Evolutionary conservation across 2,329 filamentous ascomycete genomes (phyloP).

Genomic region (Stagonosporopsis chrysanthemi): DNA sequence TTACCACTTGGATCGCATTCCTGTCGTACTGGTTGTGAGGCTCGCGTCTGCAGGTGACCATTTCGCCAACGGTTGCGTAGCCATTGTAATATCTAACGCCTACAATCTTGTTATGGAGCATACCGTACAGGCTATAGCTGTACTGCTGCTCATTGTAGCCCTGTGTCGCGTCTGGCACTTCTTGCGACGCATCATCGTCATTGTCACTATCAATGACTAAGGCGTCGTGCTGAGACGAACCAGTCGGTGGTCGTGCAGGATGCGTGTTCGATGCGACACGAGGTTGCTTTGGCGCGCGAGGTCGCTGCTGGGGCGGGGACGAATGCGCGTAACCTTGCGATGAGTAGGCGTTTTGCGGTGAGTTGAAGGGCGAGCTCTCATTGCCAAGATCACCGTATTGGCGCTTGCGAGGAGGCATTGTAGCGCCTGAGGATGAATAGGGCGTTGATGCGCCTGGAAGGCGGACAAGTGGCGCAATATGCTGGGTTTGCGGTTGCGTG

Average conservation of each 20-base stretch:
- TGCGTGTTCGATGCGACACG: constrained; percentile 28
- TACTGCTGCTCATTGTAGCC: constrained; percentile 34
- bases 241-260: constrained; percentile 21
- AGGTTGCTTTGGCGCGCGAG: constrained; percentile 36
- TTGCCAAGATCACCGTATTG: constrained; percentile 10
- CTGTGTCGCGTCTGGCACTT: constrained; percentile 39
- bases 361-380: constrained; percentile 13
- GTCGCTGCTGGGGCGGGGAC: constrained; percentile 8
- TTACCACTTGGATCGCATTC: constrained; percentile 81
- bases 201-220: constrained; percentile 39
- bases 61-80: constrained; percentile 46
- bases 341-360: constrained; percentile 35
- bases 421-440: neutral
- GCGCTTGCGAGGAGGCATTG: constrained; percentile 25
- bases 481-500: neutral
- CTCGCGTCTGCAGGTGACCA: constrained; percentile 61
- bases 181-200: constrained; percentile 40
- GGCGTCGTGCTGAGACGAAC: constrained; percentile 38
- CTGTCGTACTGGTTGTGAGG: constrained; percentile 63
- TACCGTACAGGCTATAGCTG: constrained; percentile 42
- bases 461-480: neutral
- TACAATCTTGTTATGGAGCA: constrained; percentile 63
- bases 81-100: constrained; percentile 57
- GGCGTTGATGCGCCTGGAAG: neutral
- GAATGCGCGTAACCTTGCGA: constrained; percentile 20